These are phyloP conservation scores for Alternaria conjuncta DNA, from an alignment of 2,329 filamentous ascomycete species.

Conservation along the genomic window DNA sequence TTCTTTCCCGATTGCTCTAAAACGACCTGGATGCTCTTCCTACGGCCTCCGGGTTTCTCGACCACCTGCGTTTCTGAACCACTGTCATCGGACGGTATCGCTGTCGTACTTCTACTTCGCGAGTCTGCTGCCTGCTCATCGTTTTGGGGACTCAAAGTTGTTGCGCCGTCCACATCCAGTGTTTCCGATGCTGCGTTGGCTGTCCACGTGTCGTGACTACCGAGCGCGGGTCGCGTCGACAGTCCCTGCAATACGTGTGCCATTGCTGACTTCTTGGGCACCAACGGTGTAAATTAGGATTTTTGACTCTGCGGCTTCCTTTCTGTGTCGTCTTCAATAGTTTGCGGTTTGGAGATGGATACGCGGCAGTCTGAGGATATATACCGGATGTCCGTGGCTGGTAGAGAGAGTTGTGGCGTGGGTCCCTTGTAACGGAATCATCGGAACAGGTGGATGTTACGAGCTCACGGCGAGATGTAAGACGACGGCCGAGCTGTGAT, in stretches of 20 bases:
- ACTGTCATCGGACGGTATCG: conserved; percentile 33
- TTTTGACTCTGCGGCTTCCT: conserved; percentile 8
- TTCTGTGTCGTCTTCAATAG: background rate
- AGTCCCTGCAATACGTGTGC: conserved; percentile 39
- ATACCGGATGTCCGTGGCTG: conserved; percentile 3
- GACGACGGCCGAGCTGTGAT: background rate
- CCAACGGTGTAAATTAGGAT: conserved; percentile 19
- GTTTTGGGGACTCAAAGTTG: conserved; percentile 46
- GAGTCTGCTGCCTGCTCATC: conserved; percentile 47
- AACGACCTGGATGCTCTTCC: conserved; percentile 55
- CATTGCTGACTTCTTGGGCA: conserved; percentile 29
- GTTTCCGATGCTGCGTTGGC: conserved; percentile 30
- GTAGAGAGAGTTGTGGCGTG: conserved; percentile 19
- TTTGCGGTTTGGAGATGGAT: background rate
- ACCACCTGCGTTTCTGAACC: conserved; percentile 18
- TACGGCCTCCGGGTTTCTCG: conserved; percentile 23
- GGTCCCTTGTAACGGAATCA: conserved; percentile 12
- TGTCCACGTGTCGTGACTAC: conserved; percentile 37
- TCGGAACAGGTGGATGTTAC: conserved; percentile 8
- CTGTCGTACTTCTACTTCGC: conserved; percentile 33
- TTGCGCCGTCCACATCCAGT: conserved; percentile 52
- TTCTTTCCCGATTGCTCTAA: conserved; percentile 55
- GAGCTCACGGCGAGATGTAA: conserved; percentile 2
- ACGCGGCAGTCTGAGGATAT: background rate
- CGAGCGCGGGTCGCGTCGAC: conserved; percentile 20